Percentiles rank a stretch among this genome's conserved stretches.
Evolutionary conservation across 1,139 yeast genomes (phyloP).

Genomic region (Geotrichum bryndzae): DNA sequence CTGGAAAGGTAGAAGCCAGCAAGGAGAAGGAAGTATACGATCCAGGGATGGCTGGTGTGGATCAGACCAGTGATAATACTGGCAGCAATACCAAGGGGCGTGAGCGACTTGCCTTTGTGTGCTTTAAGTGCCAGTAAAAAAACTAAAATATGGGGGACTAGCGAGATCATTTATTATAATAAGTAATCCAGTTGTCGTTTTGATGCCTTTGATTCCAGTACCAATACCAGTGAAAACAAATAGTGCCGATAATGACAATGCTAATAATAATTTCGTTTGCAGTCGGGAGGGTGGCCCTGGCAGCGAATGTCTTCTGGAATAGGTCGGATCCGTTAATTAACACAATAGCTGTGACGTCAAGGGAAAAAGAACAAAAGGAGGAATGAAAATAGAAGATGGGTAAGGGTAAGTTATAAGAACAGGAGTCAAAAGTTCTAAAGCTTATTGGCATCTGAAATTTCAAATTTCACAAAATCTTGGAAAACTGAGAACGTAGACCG

Average conservation of each 20-base stretch:
- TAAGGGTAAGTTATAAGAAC: no score
- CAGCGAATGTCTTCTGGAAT: no score
- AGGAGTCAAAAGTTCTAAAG: no score
- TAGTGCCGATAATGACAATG: neutral
- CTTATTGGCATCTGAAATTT: no score
- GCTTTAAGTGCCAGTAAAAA: slow-evolving; percentile 30
- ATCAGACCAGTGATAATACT: slow-evolving; percentile 40
- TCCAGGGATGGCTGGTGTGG: slow-evolving; percentile 39
- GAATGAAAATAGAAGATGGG: no score
- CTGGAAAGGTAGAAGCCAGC: slow-evolving; percentile 40
- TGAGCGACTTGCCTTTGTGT: slow-evolving; percentile 35
- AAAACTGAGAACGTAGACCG: no score
- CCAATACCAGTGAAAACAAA: neutral
- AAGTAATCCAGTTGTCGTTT: neutral
- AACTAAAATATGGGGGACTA: slow-evolving; percentile 15
- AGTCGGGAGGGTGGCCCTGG: no score
- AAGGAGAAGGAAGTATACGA: slow-evolving; percentile 35
- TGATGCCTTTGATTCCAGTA: neutral
- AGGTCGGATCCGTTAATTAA: no score
- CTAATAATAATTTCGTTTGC: neutral
- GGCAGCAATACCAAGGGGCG: slow-evolving; percentile 36
- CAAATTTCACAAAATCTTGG: no score
- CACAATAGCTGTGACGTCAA: no score
- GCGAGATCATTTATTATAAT: neutral
- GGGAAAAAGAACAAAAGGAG: no score